Evolutionary conservation across 2,329 filamentous ascomycete species (phyloP).

Genomic region (Drechslerella coelobrocha): DNA sequence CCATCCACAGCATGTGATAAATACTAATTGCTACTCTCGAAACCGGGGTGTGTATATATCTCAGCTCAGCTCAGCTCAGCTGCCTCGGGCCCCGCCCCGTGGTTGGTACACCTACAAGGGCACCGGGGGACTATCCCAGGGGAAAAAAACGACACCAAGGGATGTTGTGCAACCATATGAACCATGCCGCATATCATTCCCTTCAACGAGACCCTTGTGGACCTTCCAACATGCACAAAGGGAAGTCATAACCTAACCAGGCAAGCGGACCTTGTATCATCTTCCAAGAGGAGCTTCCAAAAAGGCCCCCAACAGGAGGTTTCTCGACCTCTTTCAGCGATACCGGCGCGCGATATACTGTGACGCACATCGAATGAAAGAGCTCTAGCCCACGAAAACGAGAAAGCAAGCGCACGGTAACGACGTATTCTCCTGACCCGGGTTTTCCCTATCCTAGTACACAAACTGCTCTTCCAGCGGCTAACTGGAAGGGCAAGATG

Average conservation of each 20-base stretch:
- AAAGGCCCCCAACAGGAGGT: too few relatives aligned
- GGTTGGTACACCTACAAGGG: slow-evolving; percentile 5
- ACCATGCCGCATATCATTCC: slow-evolving; percentile 15
- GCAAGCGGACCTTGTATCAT: neutral
- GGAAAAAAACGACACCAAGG: slow-evolving; percentile 15
- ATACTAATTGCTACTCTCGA: too few relatives aligned
- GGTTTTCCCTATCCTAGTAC: slow-evolving; percentile 48
- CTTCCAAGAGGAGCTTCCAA: neutral
- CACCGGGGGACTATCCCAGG: slow-evolving; percentile 26
- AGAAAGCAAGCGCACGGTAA: too few relatives aligned
- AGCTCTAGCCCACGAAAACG: neutral
- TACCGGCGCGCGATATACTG: neutral
- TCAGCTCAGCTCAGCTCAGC: too few relatives aligned
- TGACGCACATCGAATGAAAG: neutral
- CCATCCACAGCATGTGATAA: too few relatives aligned
- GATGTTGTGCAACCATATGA: slow-evolving; percentile 46
- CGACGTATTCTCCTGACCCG: slow-evolving; percentile 13
- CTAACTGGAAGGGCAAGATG: neutral
- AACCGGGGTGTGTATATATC: too few relatives aligned
- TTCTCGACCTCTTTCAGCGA: neutral
- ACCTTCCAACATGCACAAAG: slow-evolving; percentile 12
- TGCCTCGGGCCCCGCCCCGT: neutral
- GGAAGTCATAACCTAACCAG: slow-evolving; percentile 10
- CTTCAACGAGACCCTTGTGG: slow-evolving; percentile 15
- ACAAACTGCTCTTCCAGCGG: neutral